Evolutionary conservation across 129 eudicot species (phyloP), one percentile per base, ranked within the genome.

Genomic region (Erigeron canadensis): DNA sequence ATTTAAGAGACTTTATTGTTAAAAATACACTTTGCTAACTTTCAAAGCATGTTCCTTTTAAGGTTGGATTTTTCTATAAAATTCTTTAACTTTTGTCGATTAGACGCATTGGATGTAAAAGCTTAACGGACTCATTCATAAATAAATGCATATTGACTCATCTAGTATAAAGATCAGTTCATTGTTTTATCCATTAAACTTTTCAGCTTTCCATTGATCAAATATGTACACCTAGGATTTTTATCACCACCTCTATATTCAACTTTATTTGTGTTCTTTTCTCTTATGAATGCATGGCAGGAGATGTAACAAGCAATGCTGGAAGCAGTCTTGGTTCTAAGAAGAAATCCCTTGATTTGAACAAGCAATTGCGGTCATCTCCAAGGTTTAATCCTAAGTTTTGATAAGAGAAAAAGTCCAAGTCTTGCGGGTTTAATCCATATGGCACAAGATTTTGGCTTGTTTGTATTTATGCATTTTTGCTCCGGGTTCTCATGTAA

Each of bases 361-460:
- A 15, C 48, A 70, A 69, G 51, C 80, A 79, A 62, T 67, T 73
- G 59, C 75, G 84, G 22, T 85, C 51, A 73, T 83, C 95, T 69
- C 85, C 84, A 66, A 78, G 76, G 73, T 73, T 74, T 6, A 74
- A 72, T 68, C 76, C 83, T 34, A 70, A 67, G 69, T 83, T 78
- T 57, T 71, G 64, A 66, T 81, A 82, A 51, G 76, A 83, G 23
- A 54, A 8, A 19, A 77, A 76, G 50, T 46, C 63, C 34, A 71
- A 63, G 46, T 21, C 54, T 71, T 48, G 59, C 69, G 63, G 62
- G 53, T 73, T 53, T 61, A 74, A 56, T 34, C 44, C 39, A 54
- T 68, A 55, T 57, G 73, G 62, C 56, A 63, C 17, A 43, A 41
- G 39, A 68, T 68, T 11, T 67, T 57, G 60, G 44, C 7, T n/a